These are phyloP conservation scores for Punica granatum DNA, from an alignment of 345 rosid genomes.

Conservation along the genomic window DNA sequence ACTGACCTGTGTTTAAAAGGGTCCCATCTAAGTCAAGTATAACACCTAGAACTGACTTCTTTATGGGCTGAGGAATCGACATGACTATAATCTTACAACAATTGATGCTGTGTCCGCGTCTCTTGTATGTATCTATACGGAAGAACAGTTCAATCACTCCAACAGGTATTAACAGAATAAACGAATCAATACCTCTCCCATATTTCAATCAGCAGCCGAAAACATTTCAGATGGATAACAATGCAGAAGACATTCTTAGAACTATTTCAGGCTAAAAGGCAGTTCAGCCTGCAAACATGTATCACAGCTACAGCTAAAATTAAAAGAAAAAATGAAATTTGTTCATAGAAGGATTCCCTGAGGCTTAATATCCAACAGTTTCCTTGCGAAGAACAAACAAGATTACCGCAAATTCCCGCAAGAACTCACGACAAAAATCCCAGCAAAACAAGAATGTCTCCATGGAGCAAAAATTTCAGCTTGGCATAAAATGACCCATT, in stretches of 20 bases:
- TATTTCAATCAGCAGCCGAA: neutral
- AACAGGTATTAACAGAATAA: neutral
- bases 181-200: neutral
- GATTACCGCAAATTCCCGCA: too few relatives aligned
- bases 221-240: neutral
- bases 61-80: slow-evolving; percentile 32
- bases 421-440: neutral
- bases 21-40: slow-evolving; percentile 80
- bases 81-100: neutral
- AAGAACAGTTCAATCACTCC: neutral
- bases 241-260: too few relatives aligned
- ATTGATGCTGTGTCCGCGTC: too few relatives aligned
- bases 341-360: neutral
- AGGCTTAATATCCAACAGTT: slow-evolving; percentile 1
- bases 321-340: neutral
- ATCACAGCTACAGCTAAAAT: neutral
- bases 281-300: neutral
- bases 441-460: neutral
- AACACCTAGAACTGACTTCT: slow-evolving; percentile 43
- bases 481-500: neutral
- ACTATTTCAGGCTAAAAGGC: neutral
- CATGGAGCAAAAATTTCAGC: neutral
- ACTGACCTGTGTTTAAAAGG: slow-evolving; percentile 25
- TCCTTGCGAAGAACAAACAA: neutral
- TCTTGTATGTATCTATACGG: neutral